Percentiles rank a stretch among this genome's conserved stretches.
Evolutionary conservation across 1,139 yeast species (phyloP).

Genomic region (Saccharomyces uvarum): DNA sequence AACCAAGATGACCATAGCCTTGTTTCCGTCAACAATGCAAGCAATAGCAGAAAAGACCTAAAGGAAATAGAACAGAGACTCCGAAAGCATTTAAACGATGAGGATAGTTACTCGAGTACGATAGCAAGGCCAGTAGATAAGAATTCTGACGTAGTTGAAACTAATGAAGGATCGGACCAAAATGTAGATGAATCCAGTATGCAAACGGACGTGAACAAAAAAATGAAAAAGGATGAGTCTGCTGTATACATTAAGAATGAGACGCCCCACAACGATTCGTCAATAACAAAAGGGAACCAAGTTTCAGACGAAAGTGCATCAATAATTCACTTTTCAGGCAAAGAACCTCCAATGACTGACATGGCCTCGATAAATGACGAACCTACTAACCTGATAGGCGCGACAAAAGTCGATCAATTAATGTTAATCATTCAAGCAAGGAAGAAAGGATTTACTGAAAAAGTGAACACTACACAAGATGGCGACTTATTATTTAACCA

Average conservation of each 20-base stretch:
- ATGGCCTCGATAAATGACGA: constrained; percentile 31
- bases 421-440: constrained; percentile 88
- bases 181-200: not conserved
- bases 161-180: not conserved
- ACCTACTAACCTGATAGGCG: constrained; percentile 69
- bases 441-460: constrained; percentile 61
- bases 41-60: constrained; percentile 7
- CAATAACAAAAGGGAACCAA: not conserved
- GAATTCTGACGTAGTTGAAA: not conserved
- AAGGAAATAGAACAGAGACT: constrained; percentile 8
- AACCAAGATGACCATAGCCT: constrained; percentile 6
- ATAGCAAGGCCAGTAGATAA: constrained; percentile 1
- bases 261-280: not conserved
- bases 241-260: not conserved
- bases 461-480: constrained; percentile 55
- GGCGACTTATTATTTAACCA: constrained; percentile 36
- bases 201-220: not conserved
- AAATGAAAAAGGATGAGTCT: constrained; percentile 1
- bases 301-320: not conserved
- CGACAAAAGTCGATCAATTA: constrained; percentile 80
- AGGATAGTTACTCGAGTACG: constrained; percentile 2
- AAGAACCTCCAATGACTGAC: constrained; percentile 3
- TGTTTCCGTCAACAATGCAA: constrained; percentile 1
- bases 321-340: not conserved
- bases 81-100: constrained; percentile 4